phyloP scores from a whole-genome alignment of 768 basidiomycete species.

The Panellus pusillus region DNA sequence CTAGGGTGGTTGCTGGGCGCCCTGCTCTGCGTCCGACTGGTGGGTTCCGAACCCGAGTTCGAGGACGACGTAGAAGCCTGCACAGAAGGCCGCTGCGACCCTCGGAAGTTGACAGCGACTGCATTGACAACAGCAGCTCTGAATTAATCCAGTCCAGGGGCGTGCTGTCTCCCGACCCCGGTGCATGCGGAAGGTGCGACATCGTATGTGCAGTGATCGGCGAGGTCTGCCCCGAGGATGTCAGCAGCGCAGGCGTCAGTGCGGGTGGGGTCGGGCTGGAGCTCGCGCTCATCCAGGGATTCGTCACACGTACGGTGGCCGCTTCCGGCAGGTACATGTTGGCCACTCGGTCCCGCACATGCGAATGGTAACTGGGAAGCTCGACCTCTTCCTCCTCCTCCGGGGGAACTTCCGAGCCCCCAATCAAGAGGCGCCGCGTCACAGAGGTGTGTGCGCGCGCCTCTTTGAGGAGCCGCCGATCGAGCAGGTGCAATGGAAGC shows the following conservation, averaged over 20 bases:
- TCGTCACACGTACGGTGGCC: constrained; percentile 60
- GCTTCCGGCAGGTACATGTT: constrained; percentile 70
- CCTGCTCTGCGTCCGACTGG: constrained; percentile 26
- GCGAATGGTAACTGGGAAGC: constrained; percentile 86
- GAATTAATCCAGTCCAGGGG: constrained; percentile 83
- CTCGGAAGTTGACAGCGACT: constrained; percentile 33
- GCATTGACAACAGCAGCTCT: constrained; percentile 71
- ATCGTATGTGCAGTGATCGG: constrained; percentile 40
- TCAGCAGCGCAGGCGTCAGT: constrained; percentile 15
- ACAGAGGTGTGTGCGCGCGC: constrained; percentile 69
- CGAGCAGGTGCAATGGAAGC: constrained; percentile 83
- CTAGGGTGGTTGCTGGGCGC: constrained; percentile 30
- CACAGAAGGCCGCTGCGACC: constrained; percentile 20
- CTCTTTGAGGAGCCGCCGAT: constrained; percentile 70
- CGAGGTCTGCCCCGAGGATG: constrained; percentile 37
- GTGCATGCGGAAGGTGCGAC: constrained; percentile 47
- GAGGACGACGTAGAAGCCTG: constrained; percentile 15
- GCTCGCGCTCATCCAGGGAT: constrained; percentile 56
- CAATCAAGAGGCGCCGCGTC: constrained; percentile 71
- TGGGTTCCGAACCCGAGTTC: constrained; percentile 25
- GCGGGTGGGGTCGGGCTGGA: constrained; percentile 35
- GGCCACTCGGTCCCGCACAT: constrained; percentile 87
- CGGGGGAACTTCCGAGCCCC: constrained; percentile 34
- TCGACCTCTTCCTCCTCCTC: constrained; percentile 64
- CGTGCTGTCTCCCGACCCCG: constrained; percentile 42